Evolutionary conservation across 768 basidiomycete species (phyloP).

Genomic region (Agrocybe praecox): DNA sequence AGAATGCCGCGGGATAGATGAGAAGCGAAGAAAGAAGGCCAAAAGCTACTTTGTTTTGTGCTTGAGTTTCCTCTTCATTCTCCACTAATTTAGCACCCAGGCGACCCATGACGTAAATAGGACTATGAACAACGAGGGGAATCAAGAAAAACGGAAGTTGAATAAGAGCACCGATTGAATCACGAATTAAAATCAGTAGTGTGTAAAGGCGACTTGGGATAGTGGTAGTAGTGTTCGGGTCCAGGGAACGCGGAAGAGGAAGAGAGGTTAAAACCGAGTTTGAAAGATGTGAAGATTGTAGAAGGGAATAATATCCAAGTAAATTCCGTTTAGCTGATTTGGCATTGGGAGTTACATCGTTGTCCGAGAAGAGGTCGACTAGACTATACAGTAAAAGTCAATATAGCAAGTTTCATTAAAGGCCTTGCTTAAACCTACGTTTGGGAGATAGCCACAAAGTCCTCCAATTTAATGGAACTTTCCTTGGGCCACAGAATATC

Average conservation of each 20-base stretch:
- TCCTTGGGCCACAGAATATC: slow-evolving; percentile 92
- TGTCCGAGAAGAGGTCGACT: slow-evolving; percentile 83
- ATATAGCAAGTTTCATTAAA: slow-evolving; percentile 2
- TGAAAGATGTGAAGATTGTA: slow-evolving; percentile 79
- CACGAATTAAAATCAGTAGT: slow-evolving; percentile 74
- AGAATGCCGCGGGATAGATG: slow-evolving; percentile 85
- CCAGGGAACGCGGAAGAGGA: slow-evolving; percentile 81
- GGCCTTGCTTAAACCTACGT: slow-evolving; percentile 59
- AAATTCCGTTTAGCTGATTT: slow-evolving; percentile 66
- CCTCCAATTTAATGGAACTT: slow-evolving; percentile 71
- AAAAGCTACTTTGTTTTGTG: slow-evolving; percentile 95
- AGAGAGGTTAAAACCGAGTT: slow-evolving; percentile 85
- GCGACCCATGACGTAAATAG: slow-evolving; percentile 82
- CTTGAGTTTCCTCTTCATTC: slow-evolving; percentile 92
- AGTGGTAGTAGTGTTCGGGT: slow-evolving; percentile 73
- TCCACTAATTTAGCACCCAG: slow-evolving; percentile 73
- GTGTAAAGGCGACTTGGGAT: slow-evolving; percentile 86
- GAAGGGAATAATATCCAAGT: slow-evolving; percentile 86
- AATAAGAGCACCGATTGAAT: slow-evolving; percentile 69
- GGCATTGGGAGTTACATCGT: slow-evolving; percentile 62
- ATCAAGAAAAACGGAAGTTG: slow-evolving; percentile 89
- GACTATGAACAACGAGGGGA: slow-evolving; percentile 81
- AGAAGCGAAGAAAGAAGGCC: slow-evolving; percentile 74
- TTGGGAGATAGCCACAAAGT: slow-evolving; percentile 86
- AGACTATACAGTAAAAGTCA: slow-evolving; percentile 50